Evolutionary conservation across 257 asterid species (phyloP).

Genomic region (Asclepias syriaca): DNA sequence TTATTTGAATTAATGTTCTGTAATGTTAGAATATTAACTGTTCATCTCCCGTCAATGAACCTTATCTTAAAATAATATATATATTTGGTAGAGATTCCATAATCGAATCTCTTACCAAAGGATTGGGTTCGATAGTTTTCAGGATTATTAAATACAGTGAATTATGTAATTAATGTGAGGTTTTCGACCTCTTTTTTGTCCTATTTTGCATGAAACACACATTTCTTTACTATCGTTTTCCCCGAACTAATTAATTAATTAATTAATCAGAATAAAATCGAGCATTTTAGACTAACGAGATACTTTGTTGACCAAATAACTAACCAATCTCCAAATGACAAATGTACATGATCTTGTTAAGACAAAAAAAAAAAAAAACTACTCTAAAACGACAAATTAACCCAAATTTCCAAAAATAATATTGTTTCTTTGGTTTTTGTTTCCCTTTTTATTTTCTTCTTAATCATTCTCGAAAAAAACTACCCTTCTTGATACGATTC

Average conservation of each 20-base stretch:
- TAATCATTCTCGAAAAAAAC: constrained; percentile 22
- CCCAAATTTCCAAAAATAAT: constrained; percentile 2
- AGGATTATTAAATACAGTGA: constrained; percentile 1
- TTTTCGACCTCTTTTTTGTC: constrained; percentile 2
- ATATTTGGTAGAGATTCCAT: not conserved
- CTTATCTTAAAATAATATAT: not conserved
- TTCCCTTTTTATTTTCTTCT: constrained; percentile 29
- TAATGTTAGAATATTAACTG: not conserved
- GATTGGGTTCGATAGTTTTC: not conserved
- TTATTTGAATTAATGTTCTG: not conserved
- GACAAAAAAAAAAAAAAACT: not conserved
- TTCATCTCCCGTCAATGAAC: not conserved
- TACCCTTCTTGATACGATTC: constrained; percentile 8
- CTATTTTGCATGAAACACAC: constrained; percentile 11
- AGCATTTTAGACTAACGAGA: not conserved
- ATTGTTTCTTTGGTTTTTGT: constrained; percentile 36
- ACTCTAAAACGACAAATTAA: not conserved
- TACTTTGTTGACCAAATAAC: not conserved
- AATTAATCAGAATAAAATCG: constrained; percentile 4
- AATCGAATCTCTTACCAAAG: not conserved
- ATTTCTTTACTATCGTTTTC: not conserved
- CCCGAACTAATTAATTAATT: not conserved
- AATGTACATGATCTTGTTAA: not conserved
- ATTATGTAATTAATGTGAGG: not conserved
- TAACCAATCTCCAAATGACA: constrained; percentile 12